Evolutionary conservation across 2,329 filamentous ascomycete genomes (phyloP), one percentile per base, ranked within the genome.

Genomic region (Cladosporium sp.): DNA sequence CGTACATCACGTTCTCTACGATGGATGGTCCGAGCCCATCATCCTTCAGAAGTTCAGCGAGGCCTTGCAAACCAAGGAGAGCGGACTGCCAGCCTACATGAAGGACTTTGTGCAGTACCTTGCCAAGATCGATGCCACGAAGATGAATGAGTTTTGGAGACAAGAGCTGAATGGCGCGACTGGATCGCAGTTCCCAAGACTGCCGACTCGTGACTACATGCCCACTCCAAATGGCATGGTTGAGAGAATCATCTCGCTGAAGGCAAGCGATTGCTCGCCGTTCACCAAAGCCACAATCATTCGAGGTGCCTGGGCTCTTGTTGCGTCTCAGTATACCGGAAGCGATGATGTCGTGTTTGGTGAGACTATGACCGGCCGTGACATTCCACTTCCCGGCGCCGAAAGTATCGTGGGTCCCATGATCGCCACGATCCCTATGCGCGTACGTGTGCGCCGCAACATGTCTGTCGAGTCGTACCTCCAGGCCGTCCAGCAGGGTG

Each of bases 291-390:
- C 46, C 43, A 73, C 83, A 0, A 79, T 88, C 4, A 77, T 88
- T 36, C 86, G 86, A 70, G 81, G 84, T 0, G 85, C 85, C 0
- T 88, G 86, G 85, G 82, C 84, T 0, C 81, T 85, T 65, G 80
- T 84, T 0, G 79, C 88, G 3, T 82, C 84, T 0, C 83, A 79
- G 21, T 74, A 86, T 14, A 81, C 83, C 0, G 81, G 78, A 0
- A 77, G 73, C 0, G 75, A 80, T 6, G 86, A 88, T 53, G 80
- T 88, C 10, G 78, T 87, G 5, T 88, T 88, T 64, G 86, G 85
- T 13, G 60, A 58, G 11, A 64, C 62, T 5, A 16, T 58, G 8
- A 58, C 62, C 2, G 62, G 62, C 18, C 53, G 62, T n/a, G 56
- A 64, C 32, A 56, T 63, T 18, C 23, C 60, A 21, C 60, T 63